Percentiles rank a stretch among this genome's conserved stretches.
phyloP scores from a whole-genome alignment of 805 yeast genomes.

The Myxozyma mucilagina region DNA sequence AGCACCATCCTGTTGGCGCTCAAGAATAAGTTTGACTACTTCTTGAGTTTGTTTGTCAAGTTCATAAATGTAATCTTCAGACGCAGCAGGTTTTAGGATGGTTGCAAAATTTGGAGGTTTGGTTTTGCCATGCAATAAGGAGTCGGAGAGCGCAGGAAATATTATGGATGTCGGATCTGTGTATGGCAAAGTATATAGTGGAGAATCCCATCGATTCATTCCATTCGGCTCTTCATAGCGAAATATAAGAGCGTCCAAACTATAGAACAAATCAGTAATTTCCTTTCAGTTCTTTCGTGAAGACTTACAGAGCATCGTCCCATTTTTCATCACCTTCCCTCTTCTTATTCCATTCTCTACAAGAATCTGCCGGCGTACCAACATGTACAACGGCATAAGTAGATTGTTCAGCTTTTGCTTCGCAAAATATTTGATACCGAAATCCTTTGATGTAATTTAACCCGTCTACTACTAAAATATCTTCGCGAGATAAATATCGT shows the following conservation, averaged over 20 bases:
- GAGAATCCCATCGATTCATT: conserved; percentile 89
- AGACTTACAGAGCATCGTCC: conserved; percentile 27
- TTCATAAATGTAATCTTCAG: conserved; percentile 72
- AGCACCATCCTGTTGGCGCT: conserved; percentile 56
- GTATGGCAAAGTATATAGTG: conserved; percentile 68
- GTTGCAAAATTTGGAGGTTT: conserved; percentile 85
- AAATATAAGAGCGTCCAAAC: conserved; percentile 65
- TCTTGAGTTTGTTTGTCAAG: conserved; percentile 70
- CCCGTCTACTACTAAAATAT: conserved; percentile 81
- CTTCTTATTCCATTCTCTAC: conserved; percentile 60
- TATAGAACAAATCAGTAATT: not conserved
- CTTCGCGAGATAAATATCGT: conserved; percentile 66
- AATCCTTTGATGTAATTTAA: conserved; percentile 91
- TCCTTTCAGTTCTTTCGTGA: not conserved
- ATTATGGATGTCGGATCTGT: conserved; percentile 52
- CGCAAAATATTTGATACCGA: conserved; percentile 90
- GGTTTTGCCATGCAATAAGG: conserved; percentile 52
- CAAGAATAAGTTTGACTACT: conserved; percentile 62
- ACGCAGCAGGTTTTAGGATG: conserved; percentile 72
- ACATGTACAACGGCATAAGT: conserved; percentile 82
- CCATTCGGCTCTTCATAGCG: conserved; percentile 93
- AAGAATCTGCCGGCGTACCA: conserved; percentile 62
- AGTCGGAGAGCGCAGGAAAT: conserved; percentile 58
- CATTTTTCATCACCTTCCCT: conserved; percentile 25
- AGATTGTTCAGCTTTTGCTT: conserved; percentile 80